Evolutionary conservation across 345 rosid genomes (phyloP), one percentile per base, ranked within the genome.

Genomic region (Gossypium stocksii): DNA sequence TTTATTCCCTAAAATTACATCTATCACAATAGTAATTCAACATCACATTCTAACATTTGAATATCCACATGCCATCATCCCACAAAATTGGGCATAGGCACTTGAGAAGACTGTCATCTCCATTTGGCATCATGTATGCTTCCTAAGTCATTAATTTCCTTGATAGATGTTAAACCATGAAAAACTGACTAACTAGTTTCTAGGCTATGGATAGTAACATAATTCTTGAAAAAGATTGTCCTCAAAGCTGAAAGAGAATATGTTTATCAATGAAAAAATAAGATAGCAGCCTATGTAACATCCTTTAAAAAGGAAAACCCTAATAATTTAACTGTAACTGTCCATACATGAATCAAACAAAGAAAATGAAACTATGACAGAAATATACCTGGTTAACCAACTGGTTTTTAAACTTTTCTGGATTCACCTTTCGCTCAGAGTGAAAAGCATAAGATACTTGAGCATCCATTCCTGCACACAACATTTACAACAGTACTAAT

Each of bases 371-470:
- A 75, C 51, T 66, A 73, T 34, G 43, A 76, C 1, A 52, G 6
- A 52, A 70, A 7, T 70, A 25, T 84, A 94, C 99, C 99, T 95
- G 99, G 85, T 95, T 95, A 76, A 90, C 86, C 70, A 93, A 80
- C 86, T 91, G 99, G 45, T 90, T 92, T 82, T 90, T 90, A 74
- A 92, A 92, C 56, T 88, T 91, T 80, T 95, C 99, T 9, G 99
- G 99, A 81, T 93, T 92, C 78, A 85, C 60, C 86, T 84, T 91
- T 64, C 94, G 78, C 81, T 91, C 94, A 66, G 93, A 87, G 74
- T 91, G 97, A 85, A 91, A 91, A 69, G 93, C 94, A 83, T 88
- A 90, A 59, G 97, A 91, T 73, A 95, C 66, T 82, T 95, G 98
- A 79, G 99, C 97, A 88, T 95, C 98, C 98, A 93, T 95, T 71